Evolutionary conservation across 2,329 filamentous ascomycete genomes (phyloP).

Genomic region (Fusarium musae): DNA sequence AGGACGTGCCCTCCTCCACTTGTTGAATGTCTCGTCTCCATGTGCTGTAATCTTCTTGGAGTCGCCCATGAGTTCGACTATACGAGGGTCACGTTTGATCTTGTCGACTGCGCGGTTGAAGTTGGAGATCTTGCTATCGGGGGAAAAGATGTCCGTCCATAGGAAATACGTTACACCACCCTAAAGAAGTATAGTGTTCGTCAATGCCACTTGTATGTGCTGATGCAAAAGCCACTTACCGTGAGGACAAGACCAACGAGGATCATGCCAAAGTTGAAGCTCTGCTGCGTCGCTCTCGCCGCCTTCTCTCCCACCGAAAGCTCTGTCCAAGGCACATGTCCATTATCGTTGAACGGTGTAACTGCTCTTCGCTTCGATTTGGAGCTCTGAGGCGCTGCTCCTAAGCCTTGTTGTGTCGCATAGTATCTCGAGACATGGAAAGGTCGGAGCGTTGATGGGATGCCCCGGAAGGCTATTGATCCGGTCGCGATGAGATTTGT

Average conservation of each 20-base stretch:
- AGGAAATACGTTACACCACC: conserved; percentile 81
- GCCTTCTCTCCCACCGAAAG: conserved; percentile 82
- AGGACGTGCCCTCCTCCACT: conserved; percentile 77
- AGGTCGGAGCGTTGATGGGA: conserved; percentile 49
- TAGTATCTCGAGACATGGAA: conserved; percentile 61
- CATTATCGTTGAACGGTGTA: conserved; percentile 88
- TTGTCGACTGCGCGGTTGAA: conserved; percentile 89
- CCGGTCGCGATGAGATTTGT: conserved; percentile 52
- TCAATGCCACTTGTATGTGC: background rate
- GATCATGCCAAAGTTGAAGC: conserved; percentile 86
- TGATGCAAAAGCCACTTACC: conserved; percentile 55
- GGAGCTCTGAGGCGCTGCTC: conserved; percentile 53
- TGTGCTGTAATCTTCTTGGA: conserved; percentile 80
- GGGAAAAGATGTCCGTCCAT: conserved; percentile 84
- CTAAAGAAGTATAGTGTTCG: conserved; percentile 53
- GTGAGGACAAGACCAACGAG: conserved; percentile 80
- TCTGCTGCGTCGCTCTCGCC: conserved; percentile 87
- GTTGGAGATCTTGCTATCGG: conserved; percentile 85
- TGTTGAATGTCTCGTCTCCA: conserved; percentile 83
- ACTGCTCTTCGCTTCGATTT: conserved; percentile 74
- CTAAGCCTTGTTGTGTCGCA: conserved; percentile 66
- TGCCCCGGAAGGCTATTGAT: conserved; percentile 44
- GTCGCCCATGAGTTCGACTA: conserved; percentile 79
- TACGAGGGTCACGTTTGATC: conserved; percentile 78
- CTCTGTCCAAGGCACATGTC: conserved; percentile 81